Evolutionary conservation across 768 basidiomycete genomes (phyloP), one percentile per base, ranked within the genome.

Genomic region (Lactifluus rugatus): DNA sequence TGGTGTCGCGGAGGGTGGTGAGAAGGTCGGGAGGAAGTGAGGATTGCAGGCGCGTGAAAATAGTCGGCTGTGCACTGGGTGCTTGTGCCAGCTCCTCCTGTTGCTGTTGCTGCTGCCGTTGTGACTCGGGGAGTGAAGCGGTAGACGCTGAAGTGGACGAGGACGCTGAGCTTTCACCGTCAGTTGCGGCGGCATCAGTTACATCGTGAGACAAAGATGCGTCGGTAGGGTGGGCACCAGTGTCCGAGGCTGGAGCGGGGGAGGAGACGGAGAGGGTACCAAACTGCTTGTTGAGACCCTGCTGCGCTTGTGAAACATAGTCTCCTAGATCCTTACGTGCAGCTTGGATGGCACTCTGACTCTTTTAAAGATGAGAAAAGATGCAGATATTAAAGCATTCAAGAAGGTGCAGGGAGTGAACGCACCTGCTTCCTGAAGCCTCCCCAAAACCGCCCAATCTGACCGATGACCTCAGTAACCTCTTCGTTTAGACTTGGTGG

Each of bases 361-460:
- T 84, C 89, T 91, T 53, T 44, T 21, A 17, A 17, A 19, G 17
- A 25, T 56, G 9, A 34, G 5, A 34, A 34, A 2, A 42, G n/a
- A 65, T 48, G 31, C 10, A 45, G 31, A 16, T 34, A 31, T 25
- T 31, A 23, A 25, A 48, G 11, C 16, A 3, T 21, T 44, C 3
- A n/a, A 44, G 21, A 28, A 49, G 8, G 31, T 11, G 7, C 1
- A 37, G 13, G 2, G 39, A 8, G 25, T 21, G 4, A 49, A 66
- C 82, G 62, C 64, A 83, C 92, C 83, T 93, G 92, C 70, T 87
- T 89, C 75, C 84, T 82, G 67, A 94, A 87, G 31, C 90, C 88
- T 46, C 91, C 91, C 93, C 93, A 96, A 68, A 93, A 85, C 52
- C 85, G 77, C 28, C 85, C 83, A 13, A 95, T 74, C 66, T 90